Base-by-base conservation (phyloP, 225 moss, liverwort and hornwort genomes). In the Pleurozium schreberi region DNA sequence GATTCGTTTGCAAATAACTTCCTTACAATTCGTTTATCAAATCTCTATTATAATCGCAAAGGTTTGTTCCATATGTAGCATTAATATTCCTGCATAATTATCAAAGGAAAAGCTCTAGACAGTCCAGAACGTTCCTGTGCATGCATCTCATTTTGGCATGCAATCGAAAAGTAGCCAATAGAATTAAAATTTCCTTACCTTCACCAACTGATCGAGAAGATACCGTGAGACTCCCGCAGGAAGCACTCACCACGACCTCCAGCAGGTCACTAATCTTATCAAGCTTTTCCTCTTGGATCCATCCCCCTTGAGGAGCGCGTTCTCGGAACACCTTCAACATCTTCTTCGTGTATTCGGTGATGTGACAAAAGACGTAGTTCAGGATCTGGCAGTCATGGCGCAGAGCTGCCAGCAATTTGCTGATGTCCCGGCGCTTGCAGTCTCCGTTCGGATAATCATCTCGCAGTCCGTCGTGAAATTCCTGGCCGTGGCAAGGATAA, bases 271-370 rank as follows among this genome's bases (percentile, higher is more conserved):
- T 88, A 5, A 96, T 93, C 26, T 94, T 78, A 55, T 76, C 47
- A 78, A 95, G 94, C 65, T 92, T 81, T 38, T 94, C 89, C 90
- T 95, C 92, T 49, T 93, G 93, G 31, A 94, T 95, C 95, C 96
- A 95, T 47, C 82, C 87, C 87, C 92, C 93, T 86, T 92, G 63
- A 67, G 62, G 86, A 74, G 76, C 58, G 22, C 68, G 50, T 79
- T 88, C 52, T 9, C 59, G 87, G 61, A 96, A 95, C 25, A 93
- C 92, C 52, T 31, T 85, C 69, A 96, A 7, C 95, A 96, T 96
- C 88, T 94, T 94, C 70, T 57, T 63, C 52, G 84, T 85, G 70
- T 7, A 4, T n/a, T 64, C 8, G 28, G 43, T 84, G 26, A 90
- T 55, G 5, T 90, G 87, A 11, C 87, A 84, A 16, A 90, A 90